A percentile compares a stretch with the other conserved stretches of the same genome.
Conservation (phyloP, 768 basidiomycete genomes). For the Podaxis mareebaensis region DNA sequence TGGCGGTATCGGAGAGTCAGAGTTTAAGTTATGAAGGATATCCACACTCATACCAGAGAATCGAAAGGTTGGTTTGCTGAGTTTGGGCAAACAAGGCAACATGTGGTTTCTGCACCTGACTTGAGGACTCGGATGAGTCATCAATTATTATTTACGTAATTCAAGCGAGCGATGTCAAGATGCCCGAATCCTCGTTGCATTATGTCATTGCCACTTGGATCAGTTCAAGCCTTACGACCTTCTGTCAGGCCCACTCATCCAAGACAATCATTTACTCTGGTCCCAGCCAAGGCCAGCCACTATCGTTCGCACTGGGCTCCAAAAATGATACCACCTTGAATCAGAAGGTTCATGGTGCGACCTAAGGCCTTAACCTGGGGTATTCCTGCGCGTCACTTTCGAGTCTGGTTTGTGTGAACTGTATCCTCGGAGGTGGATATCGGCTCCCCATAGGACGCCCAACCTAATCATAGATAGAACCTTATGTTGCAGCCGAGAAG, state of each 20-base stretch:
- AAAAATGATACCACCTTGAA: not conserved
- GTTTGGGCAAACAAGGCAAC: too few relatives aligned
- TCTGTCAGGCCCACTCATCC: not conserved
- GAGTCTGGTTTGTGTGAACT: not conserved
- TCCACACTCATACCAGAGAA: too few relatives aligned
- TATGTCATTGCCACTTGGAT: not conserved
- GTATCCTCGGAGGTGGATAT: not conserved
- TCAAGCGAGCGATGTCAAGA: not conserved
- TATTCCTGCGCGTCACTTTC: not conserved
- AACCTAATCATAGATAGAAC: not conserved
- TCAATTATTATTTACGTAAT: not conserved
- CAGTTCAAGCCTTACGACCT: not conserved
- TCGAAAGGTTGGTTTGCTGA: too few relatives aligned
- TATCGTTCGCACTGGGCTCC: not conserved
- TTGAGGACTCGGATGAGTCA: too few relatives aligned
- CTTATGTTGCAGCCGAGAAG: not conserved
- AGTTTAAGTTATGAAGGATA: too few relatives aligned
- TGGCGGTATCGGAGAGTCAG: not conserved
- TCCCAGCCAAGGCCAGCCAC: not conserved
- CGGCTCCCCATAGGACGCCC: not conserved
- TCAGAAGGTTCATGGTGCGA: not conserved
- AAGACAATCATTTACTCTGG: not conserved
- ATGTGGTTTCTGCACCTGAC: too few relatives aligned
- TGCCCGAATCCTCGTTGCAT: not conserved
- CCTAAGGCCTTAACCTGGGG: not conserved